These are phyloP conservation scores for Corylus heterophylla DNA, from an alignment of 306 rosid species.

Conservation along the genomic window DNA sequence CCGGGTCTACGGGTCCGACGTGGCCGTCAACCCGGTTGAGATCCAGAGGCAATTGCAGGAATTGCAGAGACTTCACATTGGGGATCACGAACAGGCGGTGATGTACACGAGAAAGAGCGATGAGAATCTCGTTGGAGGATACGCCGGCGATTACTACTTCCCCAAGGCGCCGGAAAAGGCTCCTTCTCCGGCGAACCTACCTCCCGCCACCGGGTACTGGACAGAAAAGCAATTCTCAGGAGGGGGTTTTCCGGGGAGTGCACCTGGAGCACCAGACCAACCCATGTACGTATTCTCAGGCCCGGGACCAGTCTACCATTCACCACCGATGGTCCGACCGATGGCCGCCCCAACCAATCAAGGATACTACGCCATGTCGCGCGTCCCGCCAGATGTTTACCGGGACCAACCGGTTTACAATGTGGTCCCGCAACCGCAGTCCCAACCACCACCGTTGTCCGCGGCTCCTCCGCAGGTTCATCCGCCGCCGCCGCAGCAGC, in stretches of 20 bases:
- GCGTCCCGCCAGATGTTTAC: conserved; percentile 61
- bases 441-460: conserved; percentile 32
- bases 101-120: conserved; percentile 63
- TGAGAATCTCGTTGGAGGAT: conserved; percentile 43
- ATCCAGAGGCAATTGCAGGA: conserved; percentile 71
- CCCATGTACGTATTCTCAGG: conserved; percentile 64
- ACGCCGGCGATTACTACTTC: conserved; percentile 60
- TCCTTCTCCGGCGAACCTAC: conserved; percentile 18
- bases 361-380: conserved; percentile 69
- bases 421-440: conserved; percentile 30
- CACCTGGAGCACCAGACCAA: conserved; percentile 42
- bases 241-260: conserved; percentile 44
- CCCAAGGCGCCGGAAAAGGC: conserved; percentile 58
- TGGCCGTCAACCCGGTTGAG: conserved; percentile 41
- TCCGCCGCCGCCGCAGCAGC: too few species aligned
- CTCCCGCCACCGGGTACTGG: conserved; percentile 53
- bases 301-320: conserved; percentile 52
- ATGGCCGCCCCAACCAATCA: conserved; percentile 38
- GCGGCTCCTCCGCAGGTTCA: conserved; percentile 25
- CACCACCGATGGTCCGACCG: conserved; percentile 54
- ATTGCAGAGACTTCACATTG: conserved; percentile 58
- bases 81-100: conserved; percentile 55
- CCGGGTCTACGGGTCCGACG: conserved; percentile 53
- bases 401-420: conserved; percentile 74
- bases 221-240: conserved; percentile 54